phyloP scores from a whole-genome alignment of 192 early-diverging fungal genomes.

The Coemansia sp. region DNA sequence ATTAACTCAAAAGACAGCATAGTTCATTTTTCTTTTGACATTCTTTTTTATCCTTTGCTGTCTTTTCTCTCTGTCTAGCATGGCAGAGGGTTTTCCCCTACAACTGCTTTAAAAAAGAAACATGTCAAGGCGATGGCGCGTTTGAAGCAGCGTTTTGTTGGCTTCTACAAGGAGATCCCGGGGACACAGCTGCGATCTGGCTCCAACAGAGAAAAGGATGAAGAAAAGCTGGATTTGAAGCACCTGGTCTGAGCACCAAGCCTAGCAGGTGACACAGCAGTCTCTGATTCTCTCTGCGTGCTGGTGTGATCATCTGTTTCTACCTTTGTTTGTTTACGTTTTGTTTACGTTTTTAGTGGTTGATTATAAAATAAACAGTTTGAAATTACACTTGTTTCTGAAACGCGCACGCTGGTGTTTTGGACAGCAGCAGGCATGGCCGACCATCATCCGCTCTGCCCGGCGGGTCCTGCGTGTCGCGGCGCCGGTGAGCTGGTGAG shows the following conservation, averaged over 20 bases:
- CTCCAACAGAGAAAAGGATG: neutral
- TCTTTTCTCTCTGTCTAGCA: neutral
- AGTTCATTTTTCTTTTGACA: constrained; percentile 38
- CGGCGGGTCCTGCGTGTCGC: too few species aligned
- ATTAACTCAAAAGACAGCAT: neutral
- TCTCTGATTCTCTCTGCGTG: neutral
- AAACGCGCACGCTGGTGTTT: too few species aligned
- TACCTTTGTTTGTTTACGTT: too few species aligned
- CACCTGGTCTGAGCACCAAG: neutral
- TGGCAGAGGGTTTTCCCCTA: constrained; percentile 3
- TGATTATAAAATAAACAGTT: too few species aligned
- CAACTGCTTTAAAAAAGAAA: constrained; percentile 20
- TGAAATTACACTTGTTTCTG: too few species aligned
- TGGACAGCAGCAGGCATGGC: too few species aligned
- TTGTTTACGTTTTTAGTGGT: too few species aligned
- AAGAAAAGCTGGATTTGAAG: neutral
- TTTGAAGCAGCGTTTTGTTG: neutral
- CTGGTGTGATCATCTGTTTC: neutral
- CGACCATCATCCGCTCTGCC: neutral
- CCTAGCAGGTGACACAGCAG: neutral
- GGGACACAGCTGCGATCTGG: neutral
- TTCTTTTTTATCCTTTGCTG: constrained; percentile 27
- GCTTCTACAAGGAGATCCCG: neutral
- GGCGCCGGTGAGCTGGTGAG: neutral
- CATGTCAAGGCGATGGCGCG: constrained; percentile 13